Evolutionary conservation across 495 filamentous ascomycete species (phyloP), one percentile per base, ranked within the genome.

Genomic region (Clavariopsis aquatica): DNA sequence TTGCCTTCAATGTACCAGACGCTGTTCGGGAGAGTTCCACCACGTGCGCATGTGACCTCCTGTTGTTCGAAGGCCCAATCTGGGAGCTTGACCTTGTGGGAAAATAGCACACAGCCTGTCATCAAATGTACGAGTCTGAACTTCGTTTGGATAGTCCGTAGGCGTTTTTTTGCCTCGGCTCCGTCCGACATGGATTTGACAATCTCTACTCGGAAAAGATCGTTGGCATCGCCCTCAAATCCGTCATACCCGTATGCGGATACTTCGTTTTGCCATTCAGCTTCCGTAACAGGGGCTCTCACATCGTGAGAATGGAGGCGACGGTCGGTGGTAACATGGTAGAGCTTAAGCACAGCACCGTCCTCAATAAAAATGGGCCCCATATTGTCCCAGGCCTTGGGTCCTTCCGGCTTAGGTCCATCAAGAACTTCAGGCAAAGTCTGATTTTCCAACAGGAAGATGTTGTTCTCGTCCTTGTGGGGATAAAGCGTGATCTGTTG

Each of bases 401-500:
- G 85, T 17, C 95, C 92, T 66, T 86, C 85, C 52, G 96, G 87
- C 57, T 89, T 84, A 43, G 83, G 60, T 22, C 91, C 92, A 72
- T 90, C 82, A 6, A 83, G 78, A 62, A 87, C 89, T 19, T 93
- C 79, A 9, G 94, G 93, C 72, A 96, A 91, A 9, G 95, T 98
- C 78, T 93, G 87, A 75, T 98, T 98, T 78, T 98, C 94, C 52
- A 96, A 69, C 27, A 97, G 72, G 84, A 90, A 98, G 31, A 93
- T 65, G 74, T 98, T 98, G 82, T 98, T 98, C 69, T 96, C 93
- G 71, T 98, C 94, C 82, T 98, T 98, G 80, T 98, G 94, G 10
- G 94, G 94, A 70, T 98, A 98, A 8, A 98, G 85, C 1, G 94
- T 98, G 69, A 98, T 91, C 73, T 98, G 94, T 76, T 98, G 94